Evolutionary conservation across 2,329 filamentous ascomycete species (phyloP), one percentile per base, ranked within the genome.

Genomic region (Alternaria brassicicola): DNA sequence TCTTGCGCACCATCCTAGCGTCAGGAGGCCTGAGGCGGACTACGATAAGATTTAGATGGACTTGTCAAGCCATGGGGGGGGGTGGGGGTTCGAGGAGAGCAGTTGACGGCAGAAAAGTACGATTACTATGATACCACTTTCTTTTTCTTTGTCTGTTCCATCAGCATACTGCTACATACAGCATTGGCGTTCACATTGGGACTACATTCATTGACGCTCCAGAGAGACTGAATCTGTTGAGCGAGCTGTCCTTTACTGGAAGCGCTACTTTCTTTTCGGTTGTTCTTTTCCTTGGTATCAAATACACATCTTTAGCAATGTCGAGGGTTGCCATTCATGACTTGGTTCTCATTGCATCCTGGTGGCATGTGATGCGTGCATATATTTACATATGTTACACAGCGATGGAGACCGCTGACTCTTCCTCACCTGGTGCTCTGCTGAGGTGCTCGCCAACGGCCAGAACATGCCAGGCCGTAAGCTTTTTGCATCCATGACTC

Each of bases 1-100:
- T 65, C 75, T 84, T 52, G 83, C 85, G 3, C 80, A 86, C 66
- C 86, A 88, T 79, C 86, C 65, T 2, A 76, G 74, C 30, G 58
- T 68, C 17, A 59, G 73, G 49, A 64, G 74, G 31, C 66, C 68
- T 0, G 73, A 76, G 59, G 65, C 57, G 3, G 68, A 74, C 26
- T 73, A 63, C 23, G 66, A 71, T 42, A 74, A 69, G 64, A 64
- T 76, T 47, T 76, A 59, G 36, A 38, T 30, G 25, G 8, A 8
- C 33, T 28, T 48, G 21, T 1, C 17, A 12, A 31, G 5, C 23
- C 30, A 28, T 23, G 12, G 21, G 23, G 10, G 19, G 3, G n/a
- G n/a, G n/a, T n/a, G n/a, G n/a, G n/a, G n/a, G n/a, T n/a, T n/a
- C 1, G 33, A 39, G 5, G 39, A 21, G 41, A 23, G 12, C 2